Conservation (phyloP, 768 basidiomycete genomes). For the Tricholoma saponaceum region DNA sequence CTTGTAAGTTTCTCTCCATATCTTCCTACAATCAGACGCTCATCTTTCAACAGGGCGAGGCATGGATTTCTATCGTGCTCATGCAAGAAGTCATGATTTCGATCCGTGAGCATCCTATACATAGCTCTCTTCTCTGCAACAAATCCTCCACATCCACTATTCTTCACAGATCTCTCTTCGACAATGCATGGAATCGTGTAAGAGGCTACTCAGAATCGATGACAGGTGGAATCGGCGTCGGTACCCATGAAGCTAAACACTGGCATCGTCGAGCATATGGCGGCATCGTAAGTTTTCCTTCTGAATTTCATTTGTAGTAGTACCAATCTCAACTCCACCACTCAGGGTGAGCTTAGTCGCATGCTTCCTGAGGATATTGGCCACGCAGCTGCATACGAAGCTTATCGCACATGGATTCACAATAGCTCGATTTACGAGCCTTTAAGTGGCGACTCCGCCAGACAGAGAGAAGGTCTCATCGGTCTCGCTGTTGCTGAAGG, state of each 20-base stretch:
- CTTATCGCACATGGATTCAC: conserved; percentile 63
- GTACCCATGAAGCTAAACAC: conserved; percentile 54
- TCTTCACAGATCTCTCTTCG: conserved; percentile 51
- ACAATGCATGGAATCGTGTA: conserved; percentile 47
- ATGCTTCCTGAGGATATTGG: conserved; percentile 63
- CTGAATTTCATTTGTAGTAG: background rate
- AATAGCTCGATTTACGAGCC: conserved; percentile 53
- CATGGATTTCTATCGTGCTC: conserved; percentile 59
- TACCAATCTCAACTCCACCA: background rate
- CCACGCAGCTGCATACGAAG: conserved; percentile 76
- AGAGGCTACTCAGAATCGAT: conserved; percentile 33
- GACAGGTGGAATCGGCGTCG: conserved; percentile 39
- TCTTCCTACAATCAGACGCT: conserved; percentile 14
- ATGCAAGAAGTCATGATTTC: conserved; percentile 46
- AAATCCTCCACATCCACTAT: conserved; percentile 16
- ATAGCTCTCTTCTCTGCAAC: conserved; percentile 2
- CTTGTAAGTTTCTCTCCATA: conserved; percentile 37
- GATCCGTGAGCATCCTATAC: conserved; percentile 39
- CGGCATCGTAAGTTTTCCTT: conserved; percentile 38
- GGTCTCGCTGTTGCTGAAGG: conserved; percentile 74
- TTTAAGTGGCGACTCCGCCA: conserved; percentile 50
- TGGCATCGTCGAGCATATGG: conserved; percentile 70
- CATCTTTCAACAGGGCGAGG: conserved; percentile 48
- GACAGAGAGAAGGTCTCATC: conserved; percentile 62
- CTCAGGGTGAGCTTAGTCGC: conserved; percentile 45